Evolutionary conservation across 1,284 basidiomycete species (phyloP), one percentile per base, ranked within the genome.

Genomic region (Macrocystidia cucumis): DNA sequence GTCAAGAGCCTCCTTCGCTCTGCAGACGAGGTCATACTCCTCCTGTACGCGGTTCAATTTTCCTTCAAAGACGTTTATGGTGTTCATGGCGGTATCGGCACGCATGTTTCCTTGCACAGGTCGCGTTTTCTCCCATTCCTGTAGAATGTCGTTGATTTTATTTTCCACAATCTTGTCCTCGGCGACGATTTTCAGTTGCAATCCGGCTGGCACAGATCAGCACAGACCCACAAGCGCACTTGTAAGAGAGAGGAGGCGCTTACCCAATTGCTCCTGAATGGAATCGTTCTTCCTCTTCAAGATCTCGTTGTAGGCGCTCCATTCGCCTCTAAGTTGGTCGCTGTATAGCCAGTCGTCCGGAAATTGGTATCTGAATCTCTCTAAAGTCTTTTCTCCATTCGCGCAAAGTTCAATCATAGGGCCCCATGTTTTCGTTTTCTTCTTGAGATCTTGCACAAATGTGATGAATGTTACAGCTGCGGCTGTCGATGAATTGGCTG

Each of bases 401-500:
- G 83, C 85, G 52, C 95, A 98, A 31, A 93, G 76, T 42, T 92
- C 90, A 55, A 98, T 92, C 74, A 95, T 88, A 11, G 92, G 90
- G n/a, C 80, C 84, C 96, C 96, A 98, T 74, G 80, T 74, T 63
- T 91, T 89, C 39, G 91, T 89, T 69, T 93, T 96, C 56, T 87
- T 84, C 68, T 98, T 98, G 48, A 98, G 77, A 67, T 98, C 93
- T 63, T 98, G 95, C 1, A 98, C 93, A 55, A 97, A 97, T 16
- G 96, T 99, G 62, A 99, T 98, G 62, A 98, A 97, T 1, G 90
- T 86, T 46, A 99, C 96, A 54, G 96, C 92, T 43, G 93, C 92
- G 25, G 93, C 95, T 54, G 96, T 98, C 37, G 83, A 86, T 19
- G 83, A 87, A 53, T 83, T 86, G 43, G 62, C 55, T 52, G 68